phyloP scores from a whole-genome alignment of 192 early-diverging fungal genomes.

The Podila minutissima region DNA sequence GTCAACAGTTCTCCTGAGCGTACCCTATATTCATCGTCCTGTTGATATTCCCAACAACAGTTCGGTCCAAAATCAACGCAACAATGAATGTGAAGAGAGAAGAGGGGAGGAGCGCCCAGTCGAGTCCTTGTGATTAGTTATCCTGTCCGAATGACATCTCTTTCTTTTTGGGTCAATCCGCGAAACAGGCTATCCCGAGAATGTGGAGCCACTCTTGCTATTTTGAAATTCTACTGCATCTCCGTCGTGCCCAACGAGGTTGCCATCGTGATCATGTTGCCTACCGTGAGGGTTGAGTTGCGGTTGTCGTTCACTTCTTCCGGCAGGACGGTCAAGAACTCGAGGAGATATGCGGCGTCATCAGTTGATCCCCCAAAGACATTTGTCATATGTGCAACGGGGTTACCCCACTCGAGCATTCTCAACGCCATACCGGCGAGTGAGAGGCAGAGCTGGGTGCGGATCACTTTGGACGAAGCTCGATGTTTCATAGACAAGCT shows the following conservation, averaged over 20 bases:
- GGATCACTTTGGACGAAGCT: slow-evolving; percentile 69
- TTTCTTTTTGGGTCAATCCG: too few relatives aligned
- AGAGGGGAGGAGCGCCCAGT: too few relatives aligned
- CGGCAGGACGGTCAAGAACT: slow-evolving; percentile 87
- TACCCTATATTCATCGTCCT: slow-evolving; percentile 69
- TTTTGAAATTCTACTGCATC: too few relatives aligned
- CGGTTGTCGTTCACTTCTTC: slow-evolving; percentile 83
- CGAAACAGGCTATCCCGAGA: too few relatives aligned
- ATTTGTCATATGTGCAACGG: slow-evolving; percentile 76
- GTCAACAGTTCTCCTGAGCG: slow-evolving; percentile 72
- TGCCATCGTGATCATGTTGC: slow-evolving; percentile 24
- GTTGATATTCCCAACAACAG: slow-evolving; percentile 5
- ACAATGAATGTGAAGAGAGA: slow-evolving; percentile 3
- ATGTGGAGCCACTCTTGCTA: too few relatives aligned
- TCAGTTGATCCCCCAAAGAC: slow-evolving; percentile 71
- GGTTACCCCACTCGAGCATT: slow-evolving; percentile 83
- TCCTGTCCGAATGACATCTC: too few relatives aligned
- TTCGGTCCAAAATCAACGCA: background rate
- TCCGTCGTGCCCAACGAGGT: background rate
- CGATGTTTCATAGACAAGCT: slow-evolving; percentile 66
- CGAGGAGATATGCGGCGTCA: slow-evolving; percentile 73
- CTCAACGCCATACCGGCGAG: slow-evolving; percentile 89
- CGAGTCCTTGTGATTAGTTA: too few relatives aligned
- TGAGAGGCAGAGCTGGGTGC: slow-evolving; percentile 83
- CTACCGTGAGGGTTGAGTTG: slow-evolving; percentile 68